Conservation (phyloP, 1,139 yeast genomes). For the Protomyces inouyei region DNA sequence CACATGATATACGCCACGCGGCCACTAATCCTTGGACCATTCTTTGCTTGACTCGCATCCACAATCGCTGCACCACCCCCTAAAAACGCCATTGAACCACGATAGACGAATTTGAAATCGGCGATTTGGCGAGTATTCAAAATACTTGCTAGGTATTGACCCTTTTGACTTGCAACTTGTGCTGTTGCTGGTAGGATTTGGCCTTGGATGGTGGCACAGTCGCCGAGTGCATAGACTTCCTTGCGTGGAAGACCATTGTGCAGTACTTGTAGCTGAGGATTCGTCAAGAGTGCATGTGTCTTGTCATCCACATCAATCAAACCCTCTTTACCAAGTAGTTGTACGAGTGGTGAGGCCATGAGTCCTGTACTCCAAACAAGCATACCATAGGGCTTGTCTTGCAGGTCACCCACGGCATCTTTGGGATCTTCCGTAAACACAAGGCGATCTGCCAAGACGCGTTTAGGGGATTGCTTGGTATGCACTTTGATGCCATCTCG, state of each 20-base stretch:
- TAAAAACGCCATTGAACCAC: constrained; percentile 58
- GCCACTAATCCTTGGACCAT: constrained; percentile 46
- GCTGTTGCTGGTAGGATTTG: constrained; percentile 21
- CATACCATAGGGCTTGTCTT: constrained; percentile 44
- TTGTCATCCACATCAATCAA: neutral
- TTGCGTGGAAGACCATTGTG: constrained; percentile 51
- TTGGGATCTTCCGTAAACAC: constrained; percentile 52
- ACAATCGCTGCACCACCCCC: constrained; percentile 65
- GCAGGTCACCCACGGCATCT: constrained; percentile 37
- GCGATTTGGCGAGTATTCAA: constrained; percentile 40
- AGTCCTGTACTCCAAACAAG: constrained; percentile 66
- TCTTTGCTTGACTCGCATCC: constrained; percentile 47
- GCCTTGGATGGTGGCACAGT: constrained; percentile 58
- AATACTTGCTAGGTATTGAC: constrained; percentile 48
- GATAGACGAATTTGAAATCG: constrained; percentile 52
- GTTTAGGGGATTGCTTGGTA: constrained; percentile 40
- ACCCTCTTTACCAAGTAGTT: neutral
- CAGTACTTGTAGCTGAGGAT: constrained; percentile 54
- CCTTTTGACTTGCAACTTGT: constrained; percentile 24
- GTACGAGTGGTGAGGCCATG: constrained; percentile 36
- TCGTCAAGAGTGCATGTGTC: constrained; percentile 6
- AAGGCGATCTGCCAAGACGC: constrained; percentile 37
- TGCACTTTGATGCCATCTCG: constrained; percentile 56
- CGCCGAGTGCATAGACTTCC: constrained; percentile 63
- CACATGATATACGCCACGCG: constrained; percentile 59